phyloP scores from a whole-genome alignment of 768 basidiomycete genomes.

The Pholiota microspora region DNA sequence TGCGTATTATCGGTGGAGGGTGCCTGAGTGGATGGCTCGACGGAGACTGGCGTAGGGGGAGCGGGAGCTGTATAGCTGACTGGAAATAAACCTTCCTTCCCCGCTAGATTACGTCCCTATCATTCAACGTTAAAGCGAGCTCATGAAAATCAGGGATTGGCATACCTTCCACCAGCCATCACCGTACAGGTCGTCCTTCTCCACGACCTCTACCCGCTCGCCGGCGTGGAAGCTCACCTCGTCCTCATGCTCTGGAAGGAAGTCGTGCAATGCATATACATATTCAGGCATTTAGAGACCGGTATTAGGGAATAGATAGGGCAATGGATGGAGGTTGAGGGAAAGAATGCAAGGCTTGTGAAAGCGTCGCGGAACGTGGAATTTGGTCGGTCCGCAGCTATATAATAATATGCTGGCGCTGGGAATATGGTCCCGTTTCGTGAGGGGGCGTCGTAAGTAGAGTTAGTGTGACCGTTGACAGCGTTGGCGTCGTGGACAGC shows the following conservation, averaged over 20 bases:
- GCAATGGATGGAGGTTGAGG: background rate
- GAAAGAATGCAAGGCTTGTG: background rate
- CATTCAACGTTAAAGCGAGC: background rate
- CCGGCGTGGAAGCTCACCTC: constrained; percentile 85
- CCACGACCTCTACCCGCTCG: constrained; percentile 85
- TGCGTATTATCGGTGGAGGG: constrained; percentile 9
- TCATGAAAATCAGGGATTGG: constrained; percentile 5
- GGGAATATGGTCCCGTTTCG: background rate
- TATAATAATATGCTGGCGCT: background rate
- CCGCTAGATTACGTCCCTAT: constrained; percentile 80
- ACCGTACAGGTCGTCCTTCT: constrained; percentile 88
- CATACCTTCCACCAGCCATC: constrained; percentile 93
- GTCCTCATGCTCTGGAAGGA: constrained; percentile 90
- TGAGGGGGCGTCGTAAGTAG: background rate
- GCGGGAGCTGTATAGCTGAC: constrained; percentile 77
- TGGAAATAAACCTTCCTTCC: constrained; percentile 90
- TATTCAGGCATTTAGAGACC: constrained; percentile 64
- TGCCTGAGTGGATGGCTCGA: background rate
- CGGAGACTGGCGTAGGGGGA: constrained; percentile 22
- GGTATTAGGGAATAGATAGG: background rate
- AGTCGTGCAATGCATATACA: constrained; percentile 88
- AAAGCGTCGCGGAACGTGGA: background rate
- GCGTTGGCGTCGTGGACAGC: background rate
- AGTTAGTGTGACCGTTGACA: background rate
- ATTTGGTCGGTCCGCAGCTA: background rate